Conservation (phyloP, 2,329 filamentous ascomycete species). For the Diaporthe eres region DNA sequence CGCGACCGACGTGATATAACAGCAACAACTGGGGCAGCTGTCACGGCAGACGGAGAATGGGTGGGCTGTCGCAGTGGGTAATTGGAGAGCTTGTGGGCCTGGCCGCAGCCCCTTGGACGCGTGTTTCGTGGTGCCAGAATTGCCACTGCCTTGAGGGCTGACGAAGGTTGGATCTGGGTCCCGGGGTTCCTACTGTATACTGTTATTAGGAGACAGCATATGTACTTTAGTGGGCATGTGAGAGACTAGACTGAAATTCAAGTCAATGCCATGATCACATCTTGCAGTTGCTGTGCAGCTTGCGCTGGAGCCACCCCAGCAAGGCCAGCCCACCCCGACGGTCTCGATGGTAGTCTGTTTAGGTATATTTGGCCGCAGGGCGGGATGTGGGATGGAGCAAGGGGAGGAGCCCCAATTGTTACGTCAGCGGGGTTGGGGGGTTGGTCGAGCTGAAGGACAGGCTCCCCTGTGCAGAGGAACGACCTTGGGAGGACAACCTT, state of each 20-base stretch:
- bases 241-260: not conserved
- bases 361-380: not conserved
- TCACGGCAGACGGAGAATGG: slow-evolving; percentile 19
- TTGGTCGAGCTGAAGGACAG: slow-evolving; percentile 6
- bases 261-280: slow-evolving; percentile 14
- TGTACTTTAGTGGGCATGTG: not conserved
- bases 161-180: not conserved
- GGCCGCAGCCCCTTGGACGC: slow-evolving; percentile 20
- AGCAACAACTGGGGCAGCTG: slow-evolving; percentile 17
- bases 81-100: slow-evolving; percentile 1
- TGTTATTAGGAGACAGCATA: too few relatives aligned
- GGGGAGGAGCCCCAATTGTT: slow-evolving; percentile 15
- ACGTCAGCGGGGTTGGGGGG: slow-evolving; percentile 34
- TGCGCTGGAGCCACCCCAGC: not conserved
- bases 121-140: slow-evolving; percentile 23
- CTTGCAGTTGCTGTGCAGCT: not conserved
- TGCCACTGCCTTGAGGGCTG: not conserved
- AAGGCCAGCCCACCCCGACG: not conserved
- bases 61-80: slow-evolving; percentile 3
- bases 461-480: not conserved
- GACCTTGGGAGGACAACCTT: not conserved
- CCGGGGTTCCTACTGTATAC: not conserved
- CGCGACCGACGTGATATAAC: not conserved
- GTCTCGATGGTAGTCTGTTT: not conserved
- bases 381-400: not conserved